Conservation (phyloP, 306 rosid genomes). For the Lathyrus sativus region DNA sequence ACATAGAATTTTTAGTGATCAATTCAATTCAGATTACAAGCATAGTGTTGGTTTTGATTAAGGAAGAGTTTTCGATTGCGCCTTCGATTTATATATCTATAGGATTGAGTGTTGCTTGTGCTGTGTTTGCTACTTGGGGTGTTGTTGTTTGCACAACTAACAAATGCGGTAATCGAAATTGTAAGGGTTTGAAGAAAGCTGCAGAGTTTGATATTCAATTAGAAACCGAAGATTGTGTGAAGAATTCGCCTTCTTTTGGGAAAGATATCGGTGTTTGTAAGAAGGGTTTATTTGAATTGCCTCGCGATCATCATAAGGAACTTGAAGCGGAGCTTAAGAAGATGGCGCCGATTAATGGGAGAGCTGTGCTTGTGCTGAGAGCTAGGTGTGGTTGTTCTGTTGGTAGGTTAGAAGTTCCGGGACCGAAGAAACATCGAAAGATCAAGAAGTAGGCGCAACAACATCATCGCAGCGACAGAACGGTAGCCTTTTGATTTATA, state of each 20-base stretch:
- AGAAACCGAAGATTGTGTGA: constrained; percentile 95
- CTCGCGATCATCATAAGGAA: constrained; percentile 85
- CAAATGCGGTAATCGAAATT: constrained; percentile 79
- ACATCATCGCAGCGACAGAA: background rate
- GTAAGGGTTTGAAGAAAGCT: constrained; percentile 76
- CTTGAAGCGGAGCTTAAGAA: constrained; percentile 93
- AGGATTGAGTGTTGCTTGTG: constrained; percentile 57
- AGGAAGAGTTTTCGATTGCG: constrained; percentile 68
- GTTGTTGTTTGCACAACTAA: constrained; percentile 61
- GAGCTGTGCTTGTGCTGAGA: constrained; percentile 81
- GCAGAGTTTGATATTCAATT: constrained; percentile 94
- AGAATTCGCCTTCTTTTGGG: constrained; percentile 53
- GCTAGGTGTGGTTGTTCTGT: constrained; percentile 97
- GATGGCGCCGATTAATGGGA: constrained; percentile 93
- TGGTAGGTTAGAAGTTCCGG: constrained; percentile 96
- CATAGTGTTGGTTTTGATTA: constrained; percentile 46
- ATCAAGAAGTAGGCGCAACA: constrained; percentile 70
- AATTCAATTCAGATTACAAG: constrained; percentile 43
- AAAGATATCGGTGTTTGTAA: constrained; percentile 54
- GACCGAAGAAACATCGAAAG: constrained; percentile 70
- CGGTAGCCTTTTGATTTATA: constrained; percentile 37
- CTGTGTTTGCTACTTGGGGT: constrained; percentile 77
- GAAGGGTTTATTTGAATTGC: constrained; percentile 80
- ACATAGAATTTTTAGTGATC: constrained; percentile 45
- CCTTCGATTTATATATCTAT: constrained; percentile 74